Evolutionary conservation across 768 basidiomycete genomes (phyloP), one percentile per base, ranked within the genome.

Genomic region (Pisolithus orientalis): DNA sequence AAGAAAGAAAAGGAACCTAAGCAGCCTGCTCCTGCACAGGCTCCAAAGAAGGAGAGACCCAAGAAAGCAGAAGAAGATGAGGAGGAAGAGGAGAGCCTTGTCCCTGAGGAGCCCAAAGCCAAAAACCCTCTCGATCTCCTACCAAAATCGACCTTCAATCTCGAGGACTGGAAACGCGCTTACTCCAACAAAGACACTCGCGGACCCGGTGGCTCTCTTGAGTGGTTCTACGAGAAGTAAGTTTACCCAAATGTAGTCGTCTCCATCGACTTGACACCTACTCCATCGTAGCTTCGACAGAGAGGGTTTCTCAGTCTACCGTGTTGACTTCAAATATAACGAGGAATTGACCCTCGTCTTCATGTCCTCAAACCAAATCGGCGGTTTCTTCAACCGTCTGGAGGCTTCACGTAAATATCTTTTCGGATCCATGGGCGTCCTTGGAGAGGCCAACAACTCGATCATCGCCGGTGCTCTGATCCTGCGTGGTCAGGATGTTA

Each of bases 161-260:
- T 93, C 52, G 89, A 95, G 70, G 93, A 97, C 72, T 96, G 92
- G 93, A 97, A 97, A 71, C 85, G 91, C 43, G 87, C 89, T 42
- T 99, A 98, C 78, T 96, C 94, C 63, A 98, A 97, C 86, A 85
- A 87, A 70, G 94, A 97, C n/a, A 97, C 94, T 38, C 84, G 89
- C 50, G 91, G 89, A 37, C 59, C 87, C 16, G 83, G 70, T 42
- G 94, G 90, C 57, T 70, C 92, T 47, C 62, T 99, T 38, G 92
- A 96, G 70, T 98, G 95, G 96, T 87, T 99, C 82, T 94, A 96
- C 77, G 69, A 92, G 70, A 85, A 96, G 91, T 94, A 60, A 52
- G 87, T 74, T 44, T 5, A 37, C 52, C 14, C 25, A 4, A 21
- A 6, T 7, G 29, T 4, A 24, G 49, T 39, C 47, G 24, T 28